Evolutionary conservation across 352 stramenopile species (phyloP).

Genomic region (Nannochloropsis limnetica): DNA sequence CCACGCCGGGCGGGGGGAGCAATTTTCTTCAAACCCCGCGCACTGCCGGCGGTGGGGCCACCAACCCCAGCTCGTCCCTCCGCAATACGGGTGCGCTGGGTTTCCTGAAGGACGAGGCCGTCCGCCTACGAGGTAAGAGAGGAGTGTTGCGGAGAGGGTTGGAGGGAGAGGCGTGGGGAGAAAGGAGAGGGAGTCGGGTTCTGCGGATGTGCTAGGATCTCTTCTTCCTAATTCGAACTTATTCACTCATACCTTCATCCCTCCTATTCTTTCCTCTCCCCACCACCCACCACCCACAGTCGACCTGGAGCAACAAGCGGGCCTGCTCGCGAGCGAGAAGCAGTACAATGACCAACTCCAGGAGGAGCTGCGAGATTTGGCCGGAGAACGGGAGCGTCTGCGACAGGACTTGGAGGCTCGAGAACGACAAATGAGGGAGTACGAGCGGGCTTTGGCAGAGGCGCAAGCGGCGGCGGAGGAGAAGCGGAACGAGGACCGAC

Average conservation of each 20-base stretch:
- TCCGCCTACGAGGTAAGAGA: conserved; percentile 19
- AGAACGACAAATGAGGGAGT: neutral
- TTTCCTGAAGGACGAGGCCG: neutral
- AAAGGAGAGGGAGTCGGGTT: neutral
- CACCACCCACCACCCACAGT: too few relatives aligned
- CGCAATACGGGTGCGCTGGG: neutral
- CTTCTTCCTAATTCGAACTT: neutral
- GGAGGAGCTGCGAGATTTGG: neutral
- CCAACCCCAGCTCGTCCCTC: neutral
- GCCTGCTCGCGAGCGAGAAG: conserved; percentile 26
- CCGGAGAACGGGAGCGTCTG: neutral
- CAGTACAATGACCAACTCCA: conserved; percentile 5
- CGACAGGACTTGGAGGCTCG: neutral
- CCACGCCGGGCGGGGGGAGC: neutral
- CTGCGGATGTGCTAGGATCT: neutral
- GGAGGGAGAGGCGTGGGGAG: neutral
- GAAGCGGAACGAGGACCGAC: neutral
- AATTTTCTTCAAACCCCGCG: neutral
- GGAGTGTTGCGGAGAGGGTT: neutral
- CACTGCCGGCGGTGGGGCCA: neutral
- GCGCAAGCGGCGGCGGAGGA: neutral
- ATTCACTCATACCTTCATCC: neutral
- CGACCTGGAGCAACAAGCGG: conserved; percentile 18
- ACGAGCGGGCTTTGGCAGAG: neutral
- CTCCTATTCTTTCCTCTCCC: too few relatives aligned